Evolutionary conservation across 108 stramenopile genomes (phyloP), one percentile per base, ranked within the genome.

Genomic region (Nitzschia inconspicua): DNA sequence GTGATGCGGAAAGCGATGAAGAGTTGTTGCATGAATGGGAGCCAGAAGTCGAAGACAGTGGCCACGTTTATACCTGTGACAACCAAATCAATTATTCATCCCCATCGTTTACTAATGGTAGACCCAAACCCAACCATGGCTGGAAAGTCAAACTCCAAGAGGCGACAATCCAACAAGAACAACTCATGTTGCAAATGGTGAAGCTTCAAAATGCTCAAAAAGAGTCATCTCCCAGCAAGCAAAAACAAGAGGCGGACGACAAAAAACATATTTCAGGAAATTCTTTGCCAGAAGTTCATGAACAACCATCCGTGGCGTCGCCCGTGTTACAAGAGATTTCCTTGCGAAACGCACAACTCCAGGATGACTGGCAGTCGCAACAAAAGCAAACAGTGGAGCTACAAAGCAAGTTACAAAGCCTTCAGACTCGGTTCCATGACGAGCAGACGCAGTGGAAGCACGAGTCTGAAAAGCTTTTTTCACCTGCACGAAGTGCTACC

Each of bases 311-410:
- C 22, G 44, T 13, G 37, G 37, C 37, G 13, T 39, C 37, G 37
- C 37, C 37, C 37, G 9, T 6, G 7, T 14, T 65, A 2, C 30
- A 44, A 9, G 29, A 54, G 27, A 14, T 65, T 3, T 42, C 52
- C 1, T 16, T 20, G 0, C 59, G 68, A 7, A 61, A 69, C 34
- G 6, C 48, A 23, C 14, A 29, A 19, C 41, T 69, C 37, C 42
- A 69, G 36, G n/a, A 32, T 11, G 23, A 61, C 3, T 69, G 68
- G 68, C 24, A 69, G 28, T 28, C 50, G 9, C 68, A 69, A 60
- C 59, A 69, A 32, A 28, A 39, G 31, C 35, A 69, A 51, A 52
- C 28, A 34, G 20, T 30, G 27, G 14, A 30, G 28, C 20, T 68
- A n/a, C 29, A 59, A 50, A 20, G 60, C 11, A 41, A 68, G 31